Conservation (phyloP, 2,329 filamentous ascomycete genomes). For the Paraphaeosphaeria minitans region DNA sequence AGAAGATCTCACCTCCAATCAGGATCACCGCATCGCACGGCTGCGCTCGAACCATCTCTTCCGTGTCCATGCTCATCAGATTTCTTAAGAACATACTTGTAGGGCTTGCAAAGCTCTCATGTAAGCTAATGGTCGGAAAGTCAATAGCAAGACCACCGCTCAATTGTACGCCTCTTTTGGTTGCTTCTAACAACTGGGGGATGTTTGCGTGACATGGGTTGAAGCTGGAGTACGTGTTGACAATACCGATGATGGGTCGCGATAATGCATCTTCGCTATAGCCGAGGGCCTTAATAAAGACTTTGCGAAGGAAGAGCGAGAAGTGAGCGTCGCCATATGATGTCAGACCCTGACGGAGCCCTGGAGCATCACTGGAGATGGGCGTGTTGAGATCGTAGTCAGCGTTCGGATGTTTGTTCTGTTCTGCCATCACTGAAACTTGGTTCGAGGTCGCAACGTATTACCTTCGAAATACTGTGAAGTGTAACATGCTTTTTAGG, state of each 20-base stretch:
- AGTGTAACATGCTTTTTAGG: not conserved
- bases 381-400: conserved; percentile 66
- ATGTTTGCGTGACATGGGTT: conserved; percentile 77
- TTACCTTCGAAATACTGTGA: not conserved
- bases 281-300: conserved; percentile 77
- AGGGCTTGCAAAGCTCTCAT: conserved; percentile 71
- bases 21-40: conserved; percentile 71
- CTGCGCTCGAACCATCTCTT: conserved; percentile 77
- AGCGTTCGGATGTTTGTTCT: not conserved
- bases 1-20: conserved; percentile 62
- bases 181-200: conserved; percentile 72
- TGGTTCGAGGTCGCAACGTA: not conserved
- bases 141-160: conserved; percentile 71
- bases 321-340: conserved; percentile 77
- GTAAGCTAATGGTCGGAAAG: conserved; percentile 74
- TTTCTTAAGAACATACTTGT: conserved; percentile 78
- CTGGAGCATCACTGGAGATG: conserved; percentile 52
- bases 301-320: conserved; percentile 74
- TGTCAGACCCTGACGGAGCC: conserved; percentile 68
- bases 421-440: conserved; percentile 1
- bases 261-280: conserved; percentile 74
- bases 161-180: conserved; percentile 70
- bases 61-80: conserved; percentile 79
- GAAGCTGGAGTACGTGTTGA: conserved; percentile 74
- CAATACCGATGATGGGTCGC: conserved; percentile 73